Conservation (phyloP, 1,284 basidiomycete genomes). For the Heterobasidion occidentale region DNA sequence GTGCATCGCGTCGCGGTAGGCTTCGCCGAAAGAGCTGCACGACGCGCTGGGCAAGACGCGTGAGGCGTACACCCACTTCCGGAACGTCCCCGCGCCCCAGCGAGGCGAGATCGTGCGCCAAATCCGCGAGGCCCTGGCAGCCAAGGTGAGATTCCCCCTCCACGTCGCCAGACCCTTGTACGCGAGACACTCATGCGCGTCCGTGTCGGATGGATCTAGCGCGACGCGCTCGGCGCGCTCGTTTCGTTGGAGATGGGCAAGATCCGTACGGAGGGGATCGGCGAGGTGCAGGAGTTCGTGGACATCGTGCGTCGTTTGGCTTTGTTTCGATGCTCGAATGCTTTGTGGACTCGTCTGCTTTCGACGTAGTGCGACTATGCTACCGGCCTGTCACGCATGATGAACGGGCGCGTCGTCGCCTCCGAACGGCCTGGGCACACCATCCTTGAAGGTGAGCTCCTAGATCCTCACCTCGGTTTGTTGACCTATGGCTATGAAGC, state of each 20-base stretch:
- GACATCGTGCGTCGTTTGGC: slow-evolving; percentile 62
- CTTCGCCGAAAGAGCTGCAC: slow-evolving; percentile 62
- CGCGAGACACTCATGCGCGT: background rate
- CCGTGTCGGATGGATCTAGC: slow-evolving; percentile 30
- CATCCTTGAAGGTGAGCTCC: slow-evolving; percentile 70
- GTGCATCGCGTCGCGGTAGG: slow-evolving; percentile 25
- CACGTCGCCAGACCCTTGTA: background rate
- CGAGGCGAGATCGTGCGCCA: slow-evolving; percentile 86
- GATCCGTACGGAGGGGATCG: slow-evolving; percentile 85
- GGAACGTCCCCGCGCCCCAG: slow-evolving; percentile 78
- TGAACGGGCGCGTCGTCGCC: slow-evolving; percentile 81
- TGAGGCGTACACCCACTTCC: slow-evolving; percentile 66
- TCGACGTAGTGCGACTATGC: slow-evolving; percentile 55
- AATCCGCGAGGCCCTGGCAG: slow-evolving; percentile 75
- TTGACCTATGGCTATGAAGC: slow-evolving; percentile 2
- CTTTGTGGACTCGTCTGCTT: background rate
- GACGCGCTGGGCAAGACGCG: slow-evolving; percentile 54
- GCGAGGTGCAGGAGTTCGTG: slow-evolving; percentile 92
- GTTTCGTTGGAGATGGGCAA: slow-evolving; percentile 95
- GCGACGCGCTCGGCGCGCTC: slow-evolving; percentile 76
- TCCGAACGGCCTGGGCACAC: slow-evolving; percentile 88
- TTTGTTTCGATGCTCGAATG: background rate
- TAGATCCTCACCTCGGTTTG: background rate
- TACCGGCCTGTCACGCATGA: slow-evolving; percentile 84
- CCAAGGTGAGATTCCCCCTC: slow-evolving; percentile 44